A percentile compares a stretch with the other conserved stretches of the same genome.
Conservation (phyloP, 805 yeast species). For the Teunomyces barrocoloradensis region DNA sequence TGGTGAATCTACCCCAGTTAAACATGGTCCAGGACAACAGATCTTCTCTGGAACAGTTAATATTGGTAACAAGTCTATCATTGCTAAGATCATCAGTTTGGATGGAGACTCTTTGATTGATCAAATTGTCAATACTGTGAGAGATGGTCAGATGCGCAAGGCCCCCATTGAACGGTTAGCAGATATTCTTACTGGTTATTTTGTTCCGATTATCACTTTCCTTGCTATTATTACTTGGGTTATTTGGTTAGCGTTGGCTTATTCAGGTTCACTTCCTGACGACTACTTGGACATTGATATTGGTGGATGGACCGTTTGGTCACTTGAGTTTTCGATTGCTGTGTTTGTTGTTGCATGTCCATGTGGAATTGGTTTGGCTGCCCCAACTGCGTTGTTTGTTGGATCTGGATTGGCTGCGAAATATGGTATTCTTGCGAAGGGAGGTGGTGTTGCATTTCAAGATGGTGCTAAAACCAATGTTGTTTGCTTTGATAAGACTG, state of each 20-base stretch:
- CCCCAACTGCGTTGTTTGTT: slow-evolving; percentile 79
- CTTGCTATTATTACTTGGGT: slow-evolving; percentile 65
- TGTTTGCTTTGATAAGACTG: slow-evolving; percentile 77
- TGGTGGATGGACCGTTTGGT: slow-evolving; percentile 79
- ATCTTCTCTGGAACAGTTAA: slow-evolving; percentile 73
- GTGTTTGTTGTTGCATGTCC: slow-evolving; percentile 86
- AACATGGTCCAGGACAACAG: slow-evolving; percentile 58
- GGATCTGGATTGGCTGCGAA: slow-evolving; percentile 80
- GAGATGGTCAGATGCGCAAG: slow-evolving; percentile 68
- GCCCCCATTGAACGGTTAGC: slow-evolving; percentile 75
- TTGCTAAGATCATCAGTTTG: slow-evolving; percentile 54
- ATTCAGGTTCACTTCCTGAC: slow-evolving; percentile 51
- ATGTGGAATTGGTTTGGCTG: slow-evolving; percentile 82
- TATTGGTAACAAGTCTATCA: slow-evolving; percentile 51
- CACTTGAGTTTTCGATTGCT: slow-evolving; percentile 71
- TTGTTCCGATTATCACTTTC: slow-evolving; percentile 66
- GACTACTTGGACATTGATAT: slow-evolving; percentile 58
- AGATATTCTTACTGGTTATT: slow-evolving; percentile 63
- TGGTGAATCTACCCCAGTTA: slow-evolving; percentile 61
- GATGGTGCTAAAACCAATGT: slow-evolving; percentile 64
- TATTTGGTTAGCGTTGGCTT: slow-evolving; percentile 63
- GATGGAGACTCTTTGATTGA: slow-evolving; percentile 68
- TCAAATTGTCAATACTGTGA: slow-evolving; percentile 65
- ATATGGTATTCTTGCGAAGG: slow-evolving; percentile 70
- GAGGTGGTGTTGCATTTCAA: slow-evolving; percentile 82